Evolutionary conservation across 2,329 filamentous ascomycete genomes (phyloP).

Genomic region (Lachnellula cervina): DNA sequence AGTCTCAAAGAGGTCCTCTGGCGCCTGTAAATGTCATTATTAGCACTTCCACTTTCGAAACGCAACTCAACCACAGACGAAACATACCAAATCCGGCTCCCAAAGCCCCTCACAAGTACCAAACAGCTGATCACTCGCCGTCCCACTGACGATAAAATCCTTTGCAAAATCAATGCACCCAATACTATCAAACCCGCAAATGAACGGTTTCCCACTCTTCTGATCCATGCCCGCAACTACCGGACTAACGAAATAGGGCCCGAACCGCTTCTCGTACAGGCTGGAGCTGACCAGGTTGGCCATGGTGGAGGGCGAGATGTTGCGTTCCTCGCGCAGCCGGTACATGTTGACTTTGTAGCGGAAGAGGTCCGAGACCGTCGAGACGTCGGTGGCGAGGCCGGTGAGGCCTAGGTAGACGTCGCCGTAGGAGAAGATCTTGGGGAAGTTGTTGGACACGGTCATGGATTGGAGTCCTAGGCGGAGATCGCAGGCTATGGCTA

Average conservation of each 20-base stretch:
- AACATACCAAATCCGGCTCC: constrained; percentile 86
- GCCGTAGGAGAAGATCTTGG: constrained; percentile 98
- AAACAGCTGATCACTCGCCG: constrained; percentile 94
- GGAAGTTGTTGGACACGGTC: constrained; percentile 99
- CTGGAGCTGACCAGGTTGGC: constrained; percentile 89
- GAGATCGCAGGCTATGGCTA: constrained; percentile 98
- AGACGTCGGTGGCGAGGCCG: constrained; percentile 91
- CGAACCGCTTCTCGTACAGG: constrained; percentile 93
- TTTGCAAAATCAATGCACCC: constrained; percentile 99
- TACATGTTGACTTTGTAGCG: constrained; percentile 99
- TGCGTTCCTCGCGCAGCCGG: constrained; percentile 93
- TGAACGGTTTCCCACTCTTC: constrained; percentile 91
- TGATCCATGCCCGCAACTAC: constrained; percentile 93
- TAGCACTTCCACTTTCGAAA: neutral
- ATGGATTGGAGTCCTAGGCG: constrained; percentile 93
- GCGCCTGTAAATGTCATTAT: constrained; percentile 50
- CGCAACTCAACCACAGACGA: neutral
- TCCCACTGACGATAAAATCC: constrained; percentile 97
- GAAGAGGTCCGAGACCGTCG: constrained; percentile 92
- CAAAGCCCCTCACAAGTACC: constrained; percentile 97
- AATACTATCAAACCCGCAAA: constrained; percentile 98
- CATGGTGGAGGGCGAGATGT: constrained; percentile 91
- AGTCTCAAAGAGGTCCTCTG: constrained; percentile 96
- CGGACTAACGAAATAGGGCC: constrained; percentile 92
- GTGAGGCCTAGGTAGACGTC: constrained; percentile 94